Evolutionary conservation across 345 rosid genomes (phyloP), one percentile per base, ranked within the genome.

Genomic region (Erucastrum elatum): DNA sequence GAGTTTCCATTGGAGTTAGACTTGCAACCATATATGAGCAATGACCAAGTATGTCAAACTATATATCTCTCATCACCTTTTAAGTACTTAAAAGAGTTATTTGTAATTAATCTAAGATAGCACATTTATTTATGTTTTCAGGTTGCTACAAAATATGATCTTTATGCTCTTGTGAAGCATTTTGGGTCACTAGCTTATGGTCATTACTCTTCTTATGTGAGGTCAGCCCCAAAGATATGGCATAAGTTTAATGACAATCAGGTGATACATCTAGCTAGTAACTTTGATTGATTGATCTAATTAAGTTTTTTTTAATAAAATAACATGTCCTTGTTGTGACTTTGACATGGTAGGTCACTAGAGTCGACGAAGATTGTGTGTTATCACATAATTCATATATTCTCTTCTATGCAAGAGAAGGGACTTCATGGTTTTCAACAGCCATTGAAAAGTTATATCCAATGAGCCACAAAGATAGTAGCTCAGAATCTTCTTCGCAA

Each of bases 81-180:
- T 16, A n/a, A 37, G 58, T 63, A 68, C 3, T 59, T 33, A 44
- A 29, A 29, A 29, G 30, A 34, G 26, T 53, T n/a, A 16, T 49
- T 63, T 68, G 65, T 67, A 21, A 12, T 31, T 16, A 25, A 13
- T 75, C 29, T 64, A 39, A 56, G 68, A 56, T 53, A 0, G 8
- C 8, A 62, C 39, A 44, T 6, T 59, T 13, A 9, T 21, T 65
- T 72, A 13, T 21, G 55, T 39, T 46, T 70, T 46, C 56, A 91
- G 98, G 86, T 75, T 63, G 76, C 65, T 34, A 71, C 84, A 76
- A 93, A 84, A 79, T 91, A 93, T 83, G 79, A 82, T 33, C 87
- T 93, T 1, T 91, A 91, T 75, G 98, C 90, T 33, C 30, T 91
- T 82, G 95, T 93, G 81, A 92, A 88, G 83, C 98, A 93, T 76